Percentiles rank a stretch among this genome's conserved stretches.
phyloP scores from a whole-genome alignment of 2,329 filamentous ascomycete genomes.

The Colletotrichum sp. region DNA sequence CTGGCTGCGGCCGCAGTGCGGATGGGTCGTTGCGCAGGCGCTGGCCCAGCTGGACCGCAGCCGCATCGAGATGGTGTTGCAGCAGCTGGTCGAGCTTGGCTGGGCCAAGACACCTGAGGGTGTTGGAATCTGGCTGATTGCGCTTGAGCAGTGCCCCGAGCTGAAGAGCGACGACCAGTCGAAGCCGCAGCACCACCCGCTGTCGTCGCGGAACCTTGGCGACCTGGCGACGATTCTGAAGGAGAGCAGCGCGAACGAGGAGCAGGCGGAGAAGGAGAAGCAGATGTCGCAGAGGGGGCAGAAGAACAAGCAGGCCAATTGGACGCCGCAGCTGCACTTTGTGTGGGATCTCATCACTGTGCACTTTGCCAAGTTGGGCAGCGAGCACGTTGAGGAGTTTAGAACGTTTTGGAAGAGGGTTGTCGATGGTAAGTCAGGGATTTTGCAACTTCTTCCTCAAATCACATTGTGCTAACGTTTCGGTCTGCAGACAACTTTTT shows the following conservation, averaged over 20 bases:
- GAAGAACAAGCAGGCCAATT: conserved; percentile 70
- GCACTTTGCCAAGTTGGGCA: conserved; percentile 48
- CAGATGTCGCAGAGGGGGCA: conserved; percentile 25
- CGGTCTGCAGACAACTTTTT: conserved; percentile 75
- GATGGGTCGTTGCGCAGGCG: conserved; percentile 78
- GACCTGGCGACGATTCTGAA: conserved; percentile 80
- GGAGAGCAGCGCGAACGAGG: conserved; percentile 67
- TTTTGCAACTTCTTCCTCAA: neutral
- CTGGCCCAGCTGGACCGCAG: conserved; percentile 61
- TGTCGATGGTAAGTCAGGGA: conserved; percentile 73
- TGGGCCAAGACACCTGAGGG: conserved; percentile 85
- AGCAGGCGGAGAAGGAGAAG: conserved; percentile 47
- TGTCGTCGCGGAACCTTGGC: conserved; percentile 71
- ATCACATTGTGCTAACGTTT: neutral
- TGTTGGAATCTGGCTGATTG: conserved; percentile 84
- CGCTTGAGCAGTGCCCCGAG: conserved; percentile 67
- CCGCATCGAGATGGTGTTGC: conserved; percentile 58
- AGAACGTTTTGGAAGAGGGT: conserved; percentile 84
- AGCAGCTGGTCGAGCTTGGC: conserved; percentile 69
- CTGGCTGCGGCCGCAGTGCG: conserved; percentile 89
- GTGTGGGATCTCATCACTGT: conserved; percentile 83
- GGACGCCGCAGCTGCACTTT: conserved; percentile 83
- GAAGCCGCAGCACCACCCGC: conserved; percentile 80
- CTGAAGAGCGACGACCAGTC: conserved; percentile 56
- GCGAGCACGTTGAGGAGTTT: conserved; percentile 57